phyloP scores from a whole-genome alignment of 805 yeast species.

The Ogataea trehaloabstinens region DNA sequence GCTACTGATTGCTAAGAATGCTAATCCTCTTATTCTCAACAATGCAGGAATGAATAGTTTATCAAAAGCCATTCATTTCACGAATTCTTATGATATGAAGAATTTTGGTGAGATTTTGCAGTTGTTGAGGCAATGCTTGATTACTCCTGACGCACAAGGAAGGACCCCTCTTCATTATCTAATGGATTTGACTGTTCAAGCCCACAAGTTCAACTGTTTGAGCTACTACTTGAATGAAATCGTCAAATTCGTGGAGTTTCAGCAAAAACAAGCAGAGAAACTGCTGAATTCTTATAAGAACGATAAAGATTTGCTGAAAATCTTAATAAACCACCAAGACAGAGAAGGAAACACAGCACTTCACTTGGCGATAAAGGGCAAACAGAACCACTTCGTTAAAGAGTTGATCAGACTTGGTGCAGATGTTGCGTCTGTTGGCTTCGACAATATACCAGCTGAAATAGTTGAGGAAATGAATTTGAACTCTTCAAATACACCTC shows the following conservation, averaged over 20 bases:
- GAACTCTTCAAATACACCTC: not conserved
- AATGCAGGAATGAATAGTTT: constrained; percentile 66
- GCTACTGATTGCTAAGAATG: constrained; percentile 54
- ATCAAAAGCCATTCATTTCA: constrained; percentile 67
- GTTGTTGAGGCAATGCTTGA: constrained; percentile 61
- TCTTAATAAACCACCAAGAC: constrained; percentile 74
- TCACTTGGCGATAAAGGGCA: constrained; percentile 67
- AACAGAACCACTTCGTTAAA: constrained; percentile 44
- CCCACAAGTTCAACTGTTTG: constrained; percentile 49
- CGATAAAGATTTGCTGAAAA: constrained; percentile 46
- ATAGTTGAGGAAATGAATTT: constrained; percentile 16
- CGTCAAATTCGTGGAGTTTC: constrained; percentile 26
- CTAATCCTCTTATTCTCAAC: constrained; percentile 54
- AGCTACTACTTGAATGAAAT: constrained; percentile 49
- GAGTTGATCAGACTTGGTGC: constrained; percentile 49
- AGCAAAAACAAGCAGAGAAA: constrained; percentile 31
- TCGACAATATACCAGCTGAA: constrained; percentile 20
- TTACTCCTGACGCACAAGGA: constrained; percentile 69
- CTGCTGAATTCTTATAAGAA: constrained; percentile 15
- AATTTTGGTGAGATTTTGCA: constrained; percentile 59
- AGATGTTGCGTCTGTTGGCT: constrained; percentile 25
- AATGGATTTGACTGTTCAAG: constrained; percentile 43
- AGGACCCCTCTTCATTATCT: constrained; percentile 74
- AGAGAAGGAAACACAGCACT: constrained; percentile 81
- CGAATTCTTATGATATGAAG: constrained; percentile 64